Conservation (phyloP, 306 rosid species). For the Trifolium fragiferum region DNA sequence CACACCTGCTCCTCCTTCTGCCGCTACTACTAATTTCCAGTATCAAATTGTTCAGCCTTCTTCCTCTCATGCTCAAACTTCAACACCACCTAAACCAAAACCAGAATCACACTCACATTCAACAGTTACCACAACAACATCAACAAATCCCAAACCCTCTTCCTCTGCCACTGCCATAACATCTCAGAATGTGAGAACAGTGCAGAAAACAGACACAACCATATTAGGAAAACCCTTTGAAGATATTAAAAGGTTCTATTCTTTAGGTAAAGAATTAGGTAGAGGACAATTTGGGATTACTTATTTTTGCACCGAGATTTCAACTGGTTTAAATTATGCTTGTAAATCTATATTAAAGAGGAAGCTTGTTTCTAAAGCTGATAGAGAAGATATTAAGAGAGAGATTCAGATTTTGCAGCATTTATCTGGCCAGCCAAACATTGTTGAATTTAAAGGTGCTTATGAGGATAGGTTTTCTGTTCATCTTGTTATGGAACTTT, state of each 20-base stretch:
- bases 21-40: background rate
- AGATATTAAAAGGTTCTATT: constrained; percentile 65
- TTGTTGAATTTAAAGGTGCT: constrained; percentile 82
- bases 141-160: constrained; percentile 41
- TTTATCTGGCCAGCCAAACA: constrained; percentile 83
- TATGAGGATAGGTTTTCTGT: constrained; percentile 81
- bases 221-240: constrained; percentile 74
- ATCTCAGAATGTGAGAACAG: constrained; percentile 33
- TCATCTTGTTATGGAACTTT: constrained; percentile 89
- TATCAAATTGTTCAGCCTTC: constrained; percentile 44
- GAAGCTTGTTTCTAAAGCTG: constrained; percentile 66
- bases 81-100: constrained; percentile 32
- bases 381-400: constrained; percentile 77
- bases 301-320: constrained; percentile 74
- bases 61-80: constrained; percentile 10
- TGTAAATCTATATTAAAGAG: constrained; percentile 90
- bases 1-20: background rate
- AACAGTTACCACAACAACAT: background rate
- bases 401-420: constrained; percentile 95
- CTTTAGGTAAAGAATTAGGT: constrained; percentile 81
- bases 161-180: background rate
- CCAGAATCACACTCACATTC: constrained; percentile 16
- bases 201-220: constrained; percentile 50
- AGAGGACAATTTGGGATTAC: constrained; percentile 93
- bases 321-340: constrained; percentile 64